phyloP scores from a whole-genome alignment of 2,329 filamentous ascomycete species.

The Xylaria sp. region DNA sequence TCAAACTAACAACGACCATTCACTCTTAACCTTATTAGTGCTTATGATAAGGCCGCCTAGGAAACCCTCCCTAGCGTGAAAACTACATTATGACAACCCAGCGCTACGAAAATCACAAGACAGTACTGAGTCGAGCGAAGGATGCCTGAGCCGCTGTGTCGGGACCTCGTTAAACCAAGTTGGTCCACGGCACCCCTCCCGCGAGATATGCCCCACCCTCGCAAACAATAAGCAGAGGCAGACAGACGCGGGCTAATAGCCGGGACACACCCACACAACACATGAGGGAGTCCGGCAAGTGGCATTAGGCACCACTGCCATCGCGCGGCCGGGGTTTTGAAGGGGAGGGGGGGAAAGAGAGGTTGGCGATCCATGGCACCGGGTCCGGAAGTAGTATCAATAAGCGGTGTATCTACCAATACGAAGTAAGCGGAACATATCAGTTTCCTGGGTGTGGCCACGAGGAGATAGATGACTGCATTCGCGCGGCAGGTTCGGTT shows the following conservation, averaged over 20 bases:
- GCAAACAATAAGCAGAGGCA: slow-evolving; percentile 2
- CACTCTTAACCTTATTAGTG: slow-evolving; percentile 20
- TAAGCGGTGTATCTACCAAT: slow-evolving; percentile 31
- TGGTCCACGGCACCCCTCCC: slow-evolving; percentile 16
- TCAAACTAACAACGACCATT: slow-evolving; percentile 1
- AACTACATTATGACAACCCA: slow-evolving; percentile 22
- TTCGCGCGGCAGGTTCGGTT: not conserved
- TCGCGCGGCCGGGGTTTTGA: not conserved
- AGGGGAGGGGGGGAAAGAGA: not conserved
- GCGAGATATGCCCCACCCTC: slow-evolving; percentile 1
- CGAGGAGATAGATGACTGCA: slow-evolving; percentile 5
- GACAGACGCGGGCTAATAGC: not conserved
- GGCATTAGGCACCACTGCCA: slow-evolving; percentile 4
- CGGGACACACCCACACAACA: not conserved
- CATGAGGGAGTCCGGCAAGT: slow-evolving; percentile 9
- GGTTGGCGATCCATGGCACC: slow-evolving; percentile 25
- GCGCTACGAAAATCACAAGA: slow-evolving; percentile 23
- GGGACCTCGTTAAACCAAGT: slow-evolving; percentile 31
- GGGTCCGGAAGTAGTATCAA: slow-evolving; percentile 21
- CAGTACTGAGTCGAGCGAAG: slow-evolving; percentile 14
- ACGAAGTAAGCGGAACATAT: slow-evolving; percentile 18
- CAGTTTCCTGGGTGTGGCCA: slow-evolving; percentile 1
- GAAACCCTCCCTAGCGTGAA: slow-evolving; percentile 20
- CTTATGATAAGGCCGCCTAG: slow-evolving; percentile 25
- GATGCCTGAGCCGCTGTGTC: slow-evolving; percentile 30